Evolutionary conservation across 2,329 filamentous ascomycete genomes (phyloP).

Genomic region (Pestalotiopsis sp.): DNA sequence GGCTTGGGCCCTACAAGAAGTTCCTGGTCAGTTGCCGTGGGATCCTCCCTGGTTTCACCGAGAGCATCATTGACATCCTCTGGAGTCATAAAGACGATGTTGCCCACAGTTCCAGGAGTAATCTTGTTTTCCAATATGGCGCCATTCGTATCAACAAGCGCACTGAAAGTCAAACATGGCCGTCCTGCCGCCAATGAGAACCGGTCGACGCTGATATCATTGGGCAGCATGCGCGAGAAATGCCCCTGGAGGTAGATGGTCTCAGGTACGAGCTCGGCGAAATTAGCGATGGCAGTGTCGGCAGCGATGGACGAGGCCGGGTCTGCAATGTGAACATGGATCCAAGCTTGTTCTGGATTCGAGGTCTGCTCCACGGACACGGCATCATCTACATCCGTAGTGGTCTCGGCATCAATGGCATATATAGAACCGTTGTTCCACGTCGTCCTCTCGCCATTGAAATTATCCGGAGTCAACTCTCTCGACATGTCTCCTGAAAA

Average conservation of each 20-base stretch:
- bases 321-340: slow-evolving; percentile 79
- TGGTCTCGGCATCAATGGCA: slow-evolving; percentile 70
- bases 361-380: slow-evolving; percentile 68
- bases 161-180: slow-evolving; percentile 65
- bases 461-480: slow-evolving; percentile 43
- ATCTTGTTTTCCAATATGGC: slow-evolving; percentile 57
- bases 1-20: slow-evolving; percentile 37
- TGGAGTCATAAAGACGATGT: slow-evolving; percentile 61
- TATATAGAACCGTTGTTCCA: slow-evolving; percentile 65
- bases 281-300: slow-evolving; percentile 58
- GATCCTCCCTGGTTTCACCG: slow-evolving; percentile 33
- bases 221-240: slow-evolving; percentile 60
- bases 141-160: slow-evolving; percentile 55
- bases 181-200: slow-evolving; percentile 57
- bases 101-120: slow-evolving; percentile 52
- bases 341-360: slow-evolving; percentile 63
- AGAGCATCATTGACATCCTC: slow-evolving; percentile 49
- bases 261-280: slow-evolving; percentile 62
- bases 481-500: slow-evolving; percentile 34
- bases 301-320: slow-evolving; percentile 71
- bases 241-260: slow-evolving; percentile 64
- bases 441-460: slow-evolving; percentile 55
- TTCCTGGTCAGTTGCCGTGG: slow-evolving; percentile 23
- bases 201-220: slow-evolving; percentile 45
- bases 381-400: slow-evolving; percentile 78